These are phyloP conservation scores for Poterioochromonas sp. DNA, from an alignment of 352 stramenopile genomes.

Conservation along the genomic window DNA sequence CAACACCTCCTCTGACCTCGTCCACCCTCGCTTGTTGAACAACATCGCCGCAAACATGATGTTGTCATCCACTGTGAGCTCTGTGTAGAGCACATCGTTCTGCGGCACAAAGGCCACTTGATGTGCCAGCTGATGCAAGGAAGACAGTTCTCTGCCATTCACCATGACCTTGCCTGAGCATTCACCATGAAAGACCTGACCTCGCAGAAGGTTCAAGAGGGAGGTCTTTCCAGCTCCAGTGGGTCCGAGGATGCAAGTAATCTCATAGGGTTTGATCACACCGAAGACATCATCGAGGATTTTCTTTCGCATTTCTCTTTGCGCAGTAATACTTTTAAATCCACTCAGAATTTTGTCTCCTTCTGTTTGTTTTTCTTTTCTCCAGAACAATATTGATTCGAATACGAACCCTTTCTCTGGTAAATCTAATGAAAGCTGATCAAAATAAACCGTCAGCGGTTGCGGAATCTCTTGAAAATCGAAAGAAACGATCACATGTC, in stretches of 20 bases:
- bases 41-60: constrained; percentile 9
- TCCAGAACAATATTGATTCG: too few relatives aligned
- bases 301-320: neutral
- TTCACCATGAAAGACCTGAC: neutral
- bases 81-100: constrained; percentile 3
- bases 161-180: neutral
- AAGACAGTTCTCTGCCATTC: neutral
- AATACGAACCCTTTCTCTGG: too few relatives aligned
- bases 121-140: neutral
- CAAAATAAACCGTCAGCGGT: too few relatives aligned
- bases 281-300: constrained; percentile 8
- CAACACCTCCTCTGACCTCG: neutral
- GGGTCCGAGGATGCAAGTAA: neutral
- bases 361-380: too few relatives aligned
- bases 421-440: too few relatives aligned
- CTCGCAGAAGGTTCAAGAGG: neutral
- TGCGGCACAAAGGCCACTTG: neutral
- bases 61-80: constrained; percentile 17
- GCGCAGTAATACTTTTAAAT: too few relatives aligned
- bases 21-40: constrained; percentile 16
- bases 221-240: constrained; percentile 21
- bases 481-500: too few relatives aligned
- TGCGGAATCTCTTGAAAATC: too few relatives aligned
- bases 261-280: constrained; percentile 17
- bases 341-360: too few relatives aligned